A percentile compares a stretch with the other conserved stretches of the same genome.
Conservation (phyloP, 2,329 filamentous ascomycete genomes). For the Colletotrichum magnum region DNA sequence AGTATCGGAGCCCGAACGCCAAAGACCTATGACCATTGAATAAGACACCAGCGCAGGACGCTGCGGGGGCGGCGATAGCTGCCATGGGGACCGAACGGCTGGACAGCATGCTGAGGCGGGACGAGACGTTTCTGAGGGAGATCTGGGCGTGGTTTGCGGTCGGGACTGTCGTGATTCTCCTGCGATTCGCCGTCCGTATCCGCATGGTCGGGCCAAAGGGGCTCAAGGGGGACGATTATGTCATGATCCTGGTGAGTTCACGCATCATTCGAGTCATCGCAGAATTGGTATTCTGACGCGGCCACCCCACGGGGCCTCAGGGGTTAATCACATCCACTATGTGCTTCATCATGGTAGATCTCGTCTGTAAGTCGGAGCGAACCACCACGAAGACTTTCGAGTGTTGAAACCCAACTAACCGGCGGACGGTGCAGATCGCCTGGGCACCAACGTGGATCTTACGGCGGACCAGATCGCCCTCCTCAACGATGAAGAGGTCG, state of each 20-base stretch:
- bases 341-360: conserved; percentile 53
- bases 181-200: conserved; percentile 52
- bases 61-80: neutral
- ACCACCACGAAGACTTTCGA: no score
- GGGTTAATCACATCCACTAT: conserved; percentile 49
- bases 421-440: neutral
- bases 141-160: conserved; percentile 50
- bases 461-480: conserved; percentile 18
- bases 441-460: conserved; percentile 31
- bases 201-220: conserved; percentile 54
- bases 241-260: conserved; percentile 48
- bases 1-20: no score
- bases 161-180: conserved; percentile 49
- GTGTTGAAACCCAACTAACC: neutral
- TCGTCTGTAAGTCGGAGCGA: conserved; percentile 46
- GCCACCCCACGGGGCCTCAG: neutral
- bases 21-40: no score
- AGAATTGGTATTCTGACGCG: neutral
- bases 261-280: neutral
- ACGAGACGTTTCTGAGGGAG: conserved; percentile 47
- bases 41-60: neutral
- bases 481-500: conserved; percentile 47
- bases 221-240: conserved; percentile 55
- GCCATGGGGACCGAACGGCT: conserved; percentile 13
- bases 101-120: conserved; percentile 20